Conservation (phyloP, 164 flowering plant genomes). For the Buxus sempervirens region DNA sequence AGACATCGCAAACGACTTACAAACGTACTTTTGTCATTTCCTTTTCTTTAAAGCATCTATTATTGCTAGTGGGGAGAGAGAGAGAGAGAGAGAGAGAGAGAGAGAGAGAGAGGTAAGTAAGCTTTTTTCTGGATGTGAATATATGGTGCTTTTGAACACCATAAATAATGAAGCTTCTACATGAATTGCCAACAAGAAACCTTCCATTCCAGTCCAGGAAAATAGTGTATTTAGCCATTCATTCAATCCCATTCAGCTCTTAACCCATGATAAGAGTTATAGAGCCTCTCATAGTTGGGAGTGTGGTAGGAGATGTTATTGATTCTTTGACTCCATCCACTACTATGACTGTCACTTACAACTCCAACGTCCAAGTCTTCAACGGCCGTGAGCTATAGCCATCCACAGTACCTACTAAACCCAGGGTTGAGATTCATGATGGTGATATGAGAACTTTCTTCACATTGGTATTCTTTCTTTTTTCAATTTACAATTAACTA, state of each 20-base stretch:
- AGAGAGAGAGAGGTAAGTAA: too few relatives aligned
- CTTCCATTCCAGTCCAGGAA: neutral
- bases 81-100: too few relatives aligned
- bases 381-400: slow-evolving; percentile 80
- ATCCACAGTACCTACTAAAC: slow-evolving; percentile 45
- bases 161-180: slow-evolving; percentile 6
- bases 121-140: too few relatives aligned
- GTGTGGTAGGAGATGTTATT: slow-evolving; percentile 84
- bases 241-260: neutral
- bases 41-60: too few relatives aligned
- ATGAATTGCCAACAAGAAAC: neutral
- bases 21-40: too few relatives aligned
- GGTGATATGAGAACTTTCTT: slow-evolving; percentile 75
- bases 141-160: neutral
- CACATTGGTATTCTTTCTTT: slow-evolving; percentile 54
- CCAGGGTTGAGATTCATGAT: slow-evolving; percentile 65
- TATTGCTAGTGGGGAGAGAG: too few relatives aligned
- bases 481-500: neutral
- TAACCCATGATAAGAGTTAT: slow-evolving; percentile 31
- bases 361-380: slow-evolving; percentile 40
- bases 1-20: too few relatives aligned
- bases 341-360: slow-evolving; percentile 51
- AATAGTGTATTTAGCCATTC: neutral
- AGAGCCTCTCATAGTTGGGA: slow-evolving; percentile 64
- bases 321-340: slow-evolving; percentile 54